Base-by-base conservation (phyloP, 2,329 filamentous ascomycete genomes). In the Ophiostoma populinum region DNA sequence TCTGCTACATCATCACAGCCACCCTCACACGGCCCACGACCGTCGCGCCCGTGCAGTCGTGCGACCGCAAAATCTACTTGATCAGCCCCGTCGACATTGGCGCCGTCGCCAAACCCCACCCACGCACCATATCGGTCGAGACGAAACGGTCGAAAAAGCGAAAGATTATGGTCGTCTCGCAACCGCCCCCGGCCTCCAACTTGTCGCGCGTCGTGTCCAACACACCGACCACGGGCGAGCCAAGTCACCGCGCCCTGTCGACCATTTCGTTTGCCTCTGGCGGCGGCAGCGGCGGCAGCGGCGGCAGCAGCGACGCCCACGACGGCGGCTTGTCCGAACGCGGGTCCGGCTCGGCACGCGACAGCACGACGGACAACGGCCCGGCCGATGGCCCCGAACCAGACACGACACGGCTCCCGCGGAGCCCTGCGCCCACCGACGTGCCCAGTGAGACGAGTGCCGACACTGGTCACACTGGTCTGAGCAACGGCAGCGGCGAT, bases 1-100 rank as follows among this genome's bases (percentile, higher is more conserved):
- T 98, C 47, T 78, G 80, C 15, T 98, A 95, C 57, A 74, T 87
- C 59, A 70, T 95, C 47, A 87, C 82, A 6, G 79, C 87, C 21
- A 94, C 85, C 7, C 55, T 95, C 38, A 95, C 87, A 15, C 74
- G 85, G 38, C 87, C 90, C 15, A 90, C 80, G 0, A 75, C 85
- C 6, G 92, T 94, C 42, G 69, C 77, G 11, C 77, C 87, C 2
- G 85, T 77, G 3, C 67, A 76, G 8, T 79, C 72, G 24, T 90
- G 80, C 55, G 83, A 92, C 45, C 70, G 75, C 41, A 86, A 85
- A 48, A 66, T 98, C 16, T 73, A 75, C 40, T 61, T 94, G 7
- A 61, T 81, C 22, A 83, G 94, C 53, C 74, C 70, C 40, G 76
- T 95, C 34, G 90, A 98, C 50, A 76, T 95, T 43, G 82, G 81